Evolutionary conservation across 176 grass and related monocot species (phyloP).

Genomic region (Hsuehochloa calcarea): DNA sequence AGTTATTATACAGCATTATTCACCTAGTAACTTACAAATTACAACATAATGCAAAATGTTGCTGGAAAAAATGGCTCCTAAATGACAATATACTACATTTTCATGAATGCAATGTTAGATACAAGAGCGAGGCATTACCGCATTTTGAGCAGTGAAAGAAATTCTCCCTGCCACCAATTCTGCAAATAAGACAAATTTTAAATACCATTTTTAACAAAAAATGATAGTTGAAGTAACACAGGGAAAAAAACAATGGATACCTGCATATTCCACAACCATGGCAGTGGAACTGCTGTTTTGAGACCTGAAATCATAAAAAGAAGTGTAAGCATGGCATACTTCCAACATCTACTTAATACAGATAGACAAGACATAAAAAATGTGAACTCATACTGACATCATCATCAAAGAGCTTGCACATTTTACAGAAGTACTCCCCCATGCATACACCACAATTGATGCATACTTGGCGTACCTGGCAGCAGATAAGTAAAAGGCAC

Average conservation of each 20-base stretch:
- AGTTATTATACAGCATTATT: neutral
- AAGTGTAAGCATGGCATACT: constrained; percentile 14
- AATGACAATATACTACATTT: neutral
- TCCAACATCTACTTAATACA: neutral
- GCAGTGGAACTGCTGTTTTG: constrained; percentile 94
- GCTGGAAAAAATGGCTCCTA: neutral
- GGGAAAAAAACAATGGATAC: constrained; percentile 27
- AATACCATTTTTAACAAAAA: constrained; percentile 22
- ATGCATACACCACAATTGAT: constrained; percentile 79
- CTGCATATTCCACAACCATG: constrained; percentile 89
- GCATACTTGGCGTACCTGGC: constrained; percentile 72
- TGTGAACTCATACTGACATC: constrained; percentile 61
- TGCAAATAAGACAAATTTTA: constrained; percentile 36
- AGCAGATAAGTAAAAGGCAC: constrained; percentile 36
- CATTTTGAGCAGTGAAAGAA: constrained; percentile 95
- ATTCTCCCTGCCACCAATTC: constrained; percentile 86
- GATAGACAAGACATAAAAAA: constrained; percentile 11
- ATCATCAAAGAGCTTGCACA: constrained; percentile 96
- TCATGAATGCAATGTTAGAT: neutral
- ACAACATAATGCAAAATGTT: neutral
- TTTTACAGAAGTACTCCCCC: constrained; percentile 84
- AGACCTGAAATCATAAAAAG: constrained; percentile 53
- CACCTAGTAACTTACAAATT: constrained; percentile 3
- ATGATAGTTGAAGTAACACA: neutral
- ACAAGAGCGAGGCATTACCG: constrained; percentile 43